Base-by-base conservation (phyloP, 805 yeast genomes). In the Cyberlindnera sargentensis region DNA sequence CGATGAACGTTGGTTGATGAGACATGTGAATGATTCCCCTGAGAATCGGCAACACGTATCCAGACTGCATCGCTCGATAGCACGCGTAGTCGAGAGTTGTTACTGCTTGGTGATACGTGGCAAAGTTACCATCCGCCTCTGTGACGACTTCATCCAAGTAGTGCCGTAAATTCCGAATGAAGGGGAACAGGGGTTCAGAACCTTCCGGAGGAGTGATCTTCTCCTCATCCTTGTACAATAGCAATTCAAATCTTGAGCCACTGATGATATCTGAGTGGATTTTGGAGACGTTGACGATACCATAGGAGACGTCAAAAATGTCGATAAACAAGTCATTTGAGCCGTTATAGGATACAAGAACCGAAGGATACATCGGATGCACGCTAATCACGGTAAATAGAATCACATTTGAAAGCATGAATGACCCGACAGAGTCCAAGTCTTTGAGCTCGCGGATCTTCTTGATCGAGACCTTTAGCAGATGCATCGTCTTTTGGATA, bases 21-120 rank as follows among this genome's bases (percentile, higher is more conserved):
- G 54, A 34, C 3, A 55, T 5, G 3, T 43, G 39, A 25, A 52
- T 25, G 2, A 52, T 34, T 3, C 43, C 44, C 23, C 53, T 44
- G 11, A 52, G 46, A 5, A 50, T 42, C 1, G 59, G 59, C 4
- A 53, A 29, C 15, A 51, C 49, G 32, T 56, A 53, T 8, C 53
- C 54, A 9, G 47, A 31, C 34, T 41, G 42, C 10, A 46, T n/a
- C 3, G 53, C 51, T 8, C 53, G 47, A 37, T 44, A 55, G 39
- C 52, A 47, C 1, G 52, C 45, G 4, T 45, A 33, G 30, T 55
- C 56, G 32, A 55, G 38, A n/a, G 46, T 48, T 6, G 35, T 34
- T 1, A 55, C 29, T 3, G 50, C 49, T 1, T n/a, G 28, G 10
- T 32, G 39, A 35, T 53, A 55, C 6, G 38, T 35, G 2, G 8